Evolutionary conservation across 2,329 filamentous ascomycete genomes (phyloP), one percentile per base, ranked within the genome.

Genomic region (Grosmannia penicillata): DNA sequence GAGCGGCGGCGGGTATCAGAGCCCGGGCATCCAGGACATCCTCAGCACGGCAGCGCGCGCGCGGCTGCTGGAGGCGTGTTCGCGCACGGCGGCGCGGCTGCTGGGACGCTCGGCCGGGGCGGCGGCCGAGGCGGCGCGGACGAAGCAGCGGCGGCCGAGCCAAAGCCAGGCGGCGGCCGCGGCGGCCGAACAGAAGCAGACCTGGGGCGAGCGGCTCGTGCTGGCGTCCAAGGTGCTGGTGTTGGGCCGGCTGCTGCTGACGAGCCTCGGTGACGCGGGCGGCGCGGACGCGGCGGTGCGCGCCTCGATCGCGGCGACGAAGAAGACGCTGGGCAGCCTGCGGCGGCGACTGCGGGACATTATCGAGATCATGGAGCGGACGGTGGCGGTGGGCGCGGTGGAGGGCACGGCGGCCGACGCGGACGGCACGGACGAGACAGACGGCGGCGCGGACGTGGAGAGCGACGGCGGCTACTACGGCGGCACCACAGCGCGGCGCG

Each of bases 181-280:
- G 41, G 5, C 42, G 1, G 24, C 7, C 8, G 9, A 4, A 6
- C 17, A 25, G 15, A n/a, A 11, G 19, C 26, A 13, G 27, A 36
- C 10, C 35, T 61, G 51, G 48, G 75, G 64, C 39, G 63, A 70
- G 36, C 59, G 66, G 38, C 51, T 78, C 42, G 58, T 78, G 4
- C 46, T 73, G 51, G 70, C 70, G 39, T 63, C 84, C 4, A 93
- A 84, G 56, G 64, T 84, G 2, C 63, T 89, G 33, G 79, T 93
- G 11, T 62, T 95, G 29, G 78, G 79, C 27, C 68, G 86, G 26
- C 61, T 93, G 37, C 59, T 95, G 40, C 68, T 79, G 44, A 89
- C 84, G 51, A 80, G 76, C 40, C 65, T 94, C 8, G 70, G 70
- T 4, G 69, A 37, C 6, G 41, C 44, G n/a, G 25, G 15, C 19